Base-by-base conservation (phyloP, 805 yeast species). In the Ogataea naganishii region DNA sequence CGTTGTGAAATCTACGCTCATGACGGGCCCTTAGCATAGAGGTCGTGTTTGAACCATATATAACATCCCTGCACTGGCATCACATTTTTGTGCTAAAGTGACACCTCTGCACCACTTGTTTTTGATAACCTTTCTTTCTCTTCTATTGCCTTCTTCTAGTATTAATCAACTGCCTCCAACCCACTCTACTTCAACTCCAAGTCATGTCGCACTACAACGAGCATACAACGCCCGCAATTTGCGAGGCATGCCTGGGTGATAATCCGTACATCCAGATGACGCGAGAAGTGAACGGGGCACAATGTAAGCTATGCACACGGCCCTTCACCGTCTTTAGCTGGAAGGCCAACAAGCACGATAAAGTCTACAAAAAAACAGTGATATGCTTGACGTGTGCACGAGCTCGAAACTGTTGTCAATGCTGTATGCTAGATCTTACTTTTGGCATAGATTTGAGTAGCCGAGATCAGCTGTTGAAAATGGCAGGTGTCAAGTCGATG, bases 271-370 rank as follows among this genome's bases (percentile, higher is more conserved):
- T 80, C n/a, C 72, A 81, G 31, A 73, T 88, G 80, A 66, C 74
- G 2, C 66, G 80, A 39, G 86, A 81, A 35, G 56, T 57, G 9
- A 57, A 68, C 31, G 95, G 95, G 1, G 79, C 70, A n/a, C 80
- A 81, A 48, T 89, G 97, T 51, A 78, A 79, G 48, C 57, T 81
- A 11, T 89, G 97, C 48, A 79, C 94, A 0, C 57, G 94, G 28
- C 86, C 95, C 1, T 89, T 80, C 58, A 78, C 88, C 0, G 76
- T 79, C 1, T 89, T 72, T 49, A 68, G 80, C 33, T 84, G 95
- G 95, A 64, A 67, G 34, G 67, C 70, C 12, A 57, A 55, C 23
- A 56, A 53, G 33, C 59, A 51, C 24, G 63, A 60, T 5, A 62
- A 61, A 13, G 56, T 59, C 27, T 57, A 72, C 37, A 65, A 68